A percentile compares a stretch with the other conserved stretches of the same genome.
Conservation (phyloP, 495 filamentous ascomycete species). For the Penicillium waksmanii region DNA sequence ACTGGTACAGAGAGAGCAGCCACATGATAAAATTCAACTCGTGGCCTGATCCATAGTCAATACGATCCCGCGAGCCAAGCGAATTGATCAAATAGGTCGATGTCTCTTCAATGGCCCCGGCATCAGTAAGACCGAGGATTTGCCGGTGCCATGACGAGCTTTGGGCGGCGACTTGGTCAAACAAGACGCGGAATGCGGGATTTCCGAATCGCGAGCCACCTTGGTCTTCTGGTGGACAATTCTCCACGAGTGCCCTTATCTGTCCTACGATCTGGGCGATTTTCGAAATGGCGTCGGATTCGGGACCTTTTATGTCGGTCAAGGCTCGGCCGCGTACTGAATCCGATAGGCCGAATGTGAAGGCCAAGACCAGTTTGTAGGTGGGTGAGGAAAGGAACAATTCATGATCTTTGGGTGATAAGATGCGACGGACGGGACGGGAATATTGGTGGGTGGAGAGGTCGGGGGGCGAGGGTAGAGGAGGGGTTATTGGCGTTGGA, state of each 20-base stretch:
- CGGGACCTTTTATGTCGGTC: slow-evolving; percentile 61
- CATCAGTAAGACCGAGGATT: slow-evolving; percentile 55
- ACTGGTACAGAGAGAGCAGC: slow-evolving; percentile 85
- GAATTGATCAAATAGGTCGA: slow-evolving; percentile 80
- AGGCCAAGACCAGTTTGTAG: slow-evolving; percentile 75
- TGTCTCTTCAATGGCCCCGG: slow-evolving; percentile 66
- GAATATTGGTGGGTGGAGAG: slow-evolving; percentile 63
- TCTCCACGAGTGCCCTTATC: slow-evolving; percentile 61
- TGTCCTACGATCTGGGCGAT: slow-evolving; percentile 73
- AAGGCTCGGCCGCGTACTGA: slow-evolving; percentile 75
- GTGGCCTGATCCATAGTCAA: slow-evolving; percentile 97
- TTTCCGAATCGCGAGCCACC: slow-evolving; percentile 94
- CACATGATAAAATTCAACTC: slow-evolving; percentile 96
- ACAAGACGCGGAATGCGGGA: slow-evolving; percentile 80
- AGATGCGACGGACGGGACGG: slow-evolving; percentile 73
- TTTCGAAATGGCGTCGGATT: slow-evolving; percentile 59
- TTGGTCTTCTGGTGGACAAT: slow-evolving; percentile 79
- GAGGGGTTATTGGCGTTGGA: slow-evolving; percentile 72
- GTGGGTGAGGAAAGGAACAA: slow-evolving; percentile 80
- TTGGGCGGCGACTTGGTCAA: slow-evolving; percentile 68
- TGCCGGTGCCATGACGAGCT: slow-evolving; percentile 44
- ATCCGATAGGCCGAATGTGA: slow-evolving; percentile 85
- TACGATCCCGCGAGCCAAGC: slow-evolving; percentile 83
- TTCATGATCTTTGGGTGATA: slow-evolving; percentile 78
- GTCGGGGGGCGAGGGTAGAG: slow-evolving; percentile 70